A percentile compares a stretch with the other conserved stretches of the same genome.
Conservation (phyloP, 169 alveolate species). For the Eimeria maxima region DNA sequence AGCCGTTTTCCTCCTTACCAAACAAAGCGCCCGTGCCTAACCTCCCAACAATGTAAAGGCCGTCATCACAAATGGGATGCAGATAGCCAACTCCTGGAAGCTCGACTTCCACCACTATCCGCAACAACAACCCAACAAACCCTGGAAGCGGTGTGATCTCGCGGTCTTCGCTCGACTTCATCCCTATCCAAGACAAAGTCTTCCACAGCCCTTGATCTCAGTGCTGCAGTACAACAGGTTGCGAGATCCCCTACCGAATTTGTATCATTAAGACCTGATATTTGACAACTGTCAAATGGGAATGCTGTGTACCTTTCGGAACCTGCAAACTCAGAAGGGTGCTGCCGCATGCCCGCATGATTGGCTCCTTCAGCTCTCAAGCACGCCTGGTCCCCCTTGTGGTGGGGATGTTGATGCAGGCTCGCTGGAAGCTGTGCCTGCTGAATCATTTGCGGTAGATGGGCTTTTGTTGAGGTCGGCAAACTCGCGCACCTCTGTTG, state of each 20-base stretch:
- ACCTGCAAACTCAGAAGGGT: not conserved
- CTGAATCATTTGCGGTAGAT: too few relatives aligned
- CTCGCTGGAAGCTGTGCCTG: too few relatives aligned
- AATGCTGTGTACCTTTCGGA: not conserved
- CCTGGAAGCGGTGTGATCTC: not conserved
- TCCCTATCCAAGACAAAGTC: not conserved
- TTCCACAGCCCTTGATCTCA: too few relatives aligned
- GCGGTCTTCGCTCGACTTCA: not conserved
- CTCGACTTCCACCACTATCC: not conserved
- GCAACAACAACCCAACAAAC: too few relatives aligned
- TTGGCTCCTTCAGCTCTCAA: too few relatives aligned
- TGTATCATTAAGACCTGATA: not conserved
- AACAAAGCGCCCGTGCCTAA: not conserved
- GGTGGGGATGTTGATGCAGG: too few relatives aligned
- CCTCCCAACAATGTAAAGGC: slow-evolving; percentile 10
- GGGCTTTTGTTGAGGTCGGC: too few relatives aligned
- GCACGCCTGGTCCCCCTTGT: too few relatives aligned
- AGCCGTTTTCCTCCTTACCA: not conserved
- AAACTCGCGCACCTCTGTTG: too few relatives aligned
- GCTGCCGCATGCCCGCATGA: slow-evolving; percentile 25
- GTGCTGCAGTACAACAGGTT: not conserved
- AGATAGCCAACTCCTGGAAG: not conserved
- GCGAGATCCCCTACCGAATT: not conserved
- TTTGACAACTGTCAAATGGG: not conserved
- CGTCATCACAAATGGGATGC: not conserved